phyloP scores from a whole-genome alignment of 768 basidiomycete species.

The Kockovaella imperatae region DNA sequence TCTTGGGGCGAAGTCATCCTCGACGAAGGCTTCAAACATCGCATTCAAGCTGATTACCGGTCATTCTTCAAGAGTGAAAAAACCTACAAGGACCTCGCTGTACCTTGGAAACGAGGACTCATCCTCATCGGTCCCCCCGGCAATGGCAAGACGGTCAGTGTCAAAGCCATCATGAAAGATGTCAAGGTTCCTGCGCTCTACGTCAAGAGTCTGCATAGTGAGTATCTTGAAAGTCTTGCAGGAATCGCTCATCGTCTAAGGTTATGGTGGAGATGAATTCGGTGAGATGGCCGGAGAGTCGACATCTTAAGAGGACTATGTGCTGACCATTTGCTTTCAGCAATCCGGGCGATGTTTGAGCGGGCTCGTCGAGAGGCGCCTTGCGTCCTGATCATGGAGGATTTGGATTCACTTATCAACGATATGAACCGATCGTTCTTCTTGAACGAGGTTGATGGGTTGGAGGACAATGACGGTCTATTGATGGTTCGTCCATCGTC shows the following conservation, averaged over 20 bases:
- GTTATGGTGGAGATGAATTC: conserved; percentile 11
- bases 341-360: conserved; percentile 60
- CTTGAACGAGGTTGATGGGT: conserved; percentile 71
- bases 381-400: conserved; percentile 52
- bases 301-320: neutral
- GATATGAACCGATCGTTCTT: conserved; percentile 75
- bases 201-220: conserved; percentile 71
- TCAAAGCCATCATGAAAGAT: conserved; percentile 71
- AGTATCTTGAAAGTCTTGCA: too few relatives aligned
- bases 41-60: conserved; percentile 63
- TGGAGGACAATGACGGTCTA: conserved; percentile 70
- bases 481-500: conserved; percentile 52
- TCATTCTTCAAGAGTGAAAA: conserved; percentile 71
- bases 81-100: conserved; percentile 63
- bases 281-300: conserved; percentile 51
- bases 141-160: conserved; percentile 62
- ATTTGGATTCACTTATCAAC: conserved; percentile 71
- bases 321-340: conserved; percentile 11
- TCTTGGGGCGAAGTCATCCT: conserved; percentile 39
- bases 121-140: conserved; percentile 68
- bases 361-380: conserved; percentile 57
- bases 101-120: conserved; percentile 83
- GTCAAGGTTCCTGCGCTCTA: conserved; percentile 64
- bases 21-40: conserved; percentile 54
- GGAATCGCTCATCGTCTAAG: neutral